phyloP scores from a whole-genome alignment of 495 filamentous ascomycete species.

The Friedmanniomyces endolithicus region DNA sequence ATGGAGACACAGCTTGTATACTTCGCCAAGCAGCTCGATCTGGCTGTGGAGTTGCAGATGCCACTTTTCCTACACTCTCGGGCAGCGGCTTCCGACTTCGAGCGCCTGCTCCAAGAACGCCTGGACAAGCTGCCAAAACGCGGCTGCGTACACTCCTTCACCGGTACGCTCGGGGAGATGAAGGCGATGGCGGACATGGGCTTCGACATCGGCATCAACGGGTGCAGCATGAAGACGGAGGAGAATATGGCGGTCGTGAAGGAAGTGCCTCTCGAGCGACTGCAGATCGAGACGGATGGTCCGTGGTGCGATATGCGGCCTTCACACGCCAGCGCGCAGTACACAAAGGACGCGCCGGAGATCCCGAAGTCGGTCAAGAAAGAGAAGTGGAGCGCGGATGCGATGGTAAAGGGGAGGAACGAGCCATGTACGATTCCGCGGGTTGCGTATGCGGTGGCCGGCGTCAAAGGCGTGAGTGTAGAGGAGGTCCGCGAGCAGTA shows the following conservation, averaged over 20 bases:
- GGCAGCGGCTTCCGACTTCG: slow-evolving; percentile 73
- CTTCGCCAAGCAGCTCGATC: slow-evolving; percentile 65
- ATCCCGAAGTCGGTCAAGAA: slow-evolving; percentile 60
- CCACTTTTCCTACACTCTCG: slow-evolving; percentile 86
- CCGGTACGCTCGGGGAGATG: slow-evolving; percentile 76
- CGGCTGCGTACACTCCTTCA: slow-evolving; percentile 84
- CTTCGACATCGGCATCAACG: slow-evolving; percentile 77
- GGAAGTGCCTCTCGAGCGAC: slow-evolving; percentile 54
- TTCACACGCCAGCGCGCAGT: slow-evolving; percentile 50
- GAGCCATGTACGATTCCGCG: slow-evolving; percentile 73
- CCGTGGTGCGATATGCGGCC: slow-evolving; percentile 71
- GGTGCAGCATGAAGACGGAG: slow-evolving; percentile 82
- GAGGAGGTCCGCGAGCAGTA: slow-evolving; percentile 77
- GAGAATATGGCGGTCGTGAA: slow-evolving; percentile 75
- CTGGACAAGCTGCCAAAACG: slow-evolving; percentile 49
- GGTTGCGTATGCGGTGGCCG: slow-evolving; percentile 78
- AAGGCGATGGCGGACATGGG: slow-evolving; percentile 57
- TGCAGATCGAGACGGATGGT: slow-evolving; percentile 91
- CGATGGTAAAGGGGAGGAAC: slow-evolving; percentile 83
- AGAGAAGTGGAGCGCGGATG: slow-evolving; percentile 75
- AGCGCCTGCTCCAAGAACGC: slow-evolving; percentile 43
- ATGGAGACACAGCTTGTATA: slow-evolving; percentile 71
- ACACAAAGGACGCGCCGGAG: slow-evolving; percentile 33
- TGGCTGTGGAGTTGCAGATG: slow-evolving; percentile 65
- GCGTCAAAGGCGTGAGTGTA: slow-evolving; percentile 62